Conservation (phyloP, 75 land plant genomes). For the Chamaecyparis obtusa region DNA sequence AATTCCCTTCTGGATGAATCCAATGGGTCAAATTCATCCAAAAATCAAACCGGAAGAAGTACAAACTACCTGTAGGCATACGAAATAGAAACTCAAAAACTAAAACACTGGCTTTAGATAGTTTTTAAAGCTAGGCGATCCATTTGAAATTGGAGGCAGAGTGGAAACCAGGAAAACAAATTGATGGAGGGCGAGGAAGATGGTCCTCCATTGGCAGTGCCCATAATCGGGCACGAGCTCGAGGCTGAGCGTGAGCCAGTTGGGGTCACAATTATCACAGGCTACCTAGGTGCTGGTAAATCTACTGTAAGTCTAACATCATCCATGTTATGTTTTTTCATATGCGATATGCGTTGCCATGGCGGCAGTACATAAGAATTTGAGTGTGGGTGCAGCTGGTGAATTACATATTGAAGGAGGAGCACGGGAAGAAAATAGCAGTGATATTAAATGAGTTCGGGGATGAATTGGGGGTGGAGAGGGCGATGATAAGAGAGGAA, state of each 20-base stretch:
- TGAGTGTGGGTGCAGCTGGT: slow-evolving; percentile 57
- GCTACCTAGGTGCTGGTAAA: slow-evolving; percentile 94
- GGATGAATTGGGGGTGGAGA: slow-evolving; percentile 93
- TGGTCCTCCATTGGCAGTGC: slow-evolving; percentile 7
- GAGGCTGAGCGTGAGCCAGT: background rate
- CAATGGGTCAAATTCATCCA: too few relatives aligned
- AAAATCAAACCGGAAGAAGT: too few relatives aligned
- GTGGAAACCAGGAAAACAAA: background rate
- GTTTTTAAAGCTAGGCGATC: too few relatives aligned
- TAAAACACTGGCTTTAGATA: background rate
- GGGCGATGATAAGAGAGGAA: slow-evolving; percentile 93
- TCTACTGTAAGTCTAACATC: slow-evolving; percentile 63
- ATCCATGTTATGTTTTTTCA: background rate
- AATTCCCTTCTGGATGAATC: too few relatives aligned
- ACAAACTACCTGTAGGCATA: too few relatives aligned
- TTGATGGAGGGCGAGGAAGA: background rate
- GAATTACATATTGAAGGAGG: slow-evolving; percentile 66
- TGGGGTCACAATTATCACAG: slow-evolving; percentile 88
- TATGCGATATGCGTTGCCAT: background rate
- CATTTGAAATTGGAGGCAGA: too few relatives aligned
- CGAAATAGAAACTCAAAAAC: too few relatives aligned
- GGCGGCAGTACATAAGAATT: background rate
- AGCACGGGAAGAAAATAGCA: slow-evolving; percentile 90
- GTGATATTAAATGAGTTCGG: slow-evolving; percentile 97
- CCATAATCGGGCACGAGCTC: background rate